Conservation (phyloP, 2,329 filamentous ascomycete species). For the Colletotrichum sp. region DNA sequence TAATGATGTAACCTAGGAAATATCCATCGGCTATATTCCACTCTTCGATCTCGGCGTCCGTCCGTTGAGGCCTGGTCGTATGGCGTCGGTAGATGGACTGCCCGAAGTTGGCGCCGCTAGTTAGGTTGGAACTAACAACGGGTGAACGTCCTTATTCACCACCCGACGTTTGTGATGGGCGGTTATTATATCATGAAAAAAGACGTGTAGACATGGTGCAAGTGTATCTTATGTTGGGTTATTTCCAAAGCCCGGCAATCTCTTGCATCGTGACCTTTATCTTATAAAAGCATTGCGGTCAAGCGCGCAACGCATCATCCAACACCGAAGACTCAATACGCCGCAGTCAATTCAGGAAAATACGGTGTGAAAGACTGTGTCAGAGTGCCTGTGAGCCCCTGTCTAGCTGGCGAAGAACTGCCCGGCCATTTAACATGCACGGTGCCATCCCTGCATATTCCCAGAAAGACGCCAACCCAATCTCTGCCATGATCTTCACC, state of each 20-base stretch:
- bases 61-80: background rate
- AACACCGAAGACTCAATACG: accelerated
- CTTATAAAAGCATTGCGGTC: accelerated
- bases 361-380: background rate
- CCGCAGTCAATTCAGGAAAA: accelerated
- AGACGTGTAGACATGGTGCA: accelerated
- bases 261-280: background rate
- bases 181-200: accelerated
- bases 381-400: background rate
- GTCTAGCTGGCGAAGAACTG: background rate
- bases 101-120: background rate
- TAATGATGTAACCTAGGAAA: background rate
- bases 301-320: background rate
- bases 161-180: background rate
- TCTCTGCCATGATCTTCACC: background rate
- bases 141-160: background rate
- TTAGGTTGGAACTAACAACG: background rate
- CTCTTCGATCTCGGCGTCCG: background rate
- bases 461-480: background rate
- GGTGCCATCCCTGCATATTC: background rate
- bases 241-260: accelerated
- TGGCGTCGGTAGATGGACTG: background rate
- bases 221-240: background rate
- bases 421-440: background rate
- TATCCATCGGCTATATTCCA: background rate